phyloP scores from a whole-genome alignment of 208 protist species.

The Acanthamoeba triangularis region DNA sequence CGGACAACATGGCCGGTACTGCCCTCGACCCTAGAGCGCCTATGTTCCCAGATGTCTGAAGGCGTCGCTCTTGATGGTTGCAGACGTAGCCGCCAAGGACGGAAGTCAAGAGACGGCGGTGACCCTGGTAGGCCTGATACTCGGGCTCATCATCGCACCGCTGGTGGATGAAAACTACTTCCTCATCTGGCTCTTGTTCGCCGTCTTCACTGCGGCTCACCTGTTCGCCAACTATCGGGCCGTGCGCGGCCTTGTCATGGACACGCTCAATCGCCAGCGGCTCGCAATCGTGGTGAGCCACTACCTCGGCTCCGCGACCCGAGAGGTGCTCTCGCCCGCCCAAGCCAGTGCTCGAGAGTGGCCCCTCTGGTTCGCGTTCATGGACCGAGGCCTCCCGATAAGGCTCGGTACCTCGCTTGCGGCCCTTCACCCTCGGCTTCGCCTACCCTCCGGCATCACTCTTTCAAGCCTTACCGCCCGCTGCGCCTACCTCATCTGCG shows the following conservation, averaged over 20 bases:
- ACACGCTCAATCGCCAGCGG: conserved; percentile 80
- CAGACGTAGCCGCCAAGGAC: conserved; percentile 89
- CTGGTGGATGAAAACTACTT: conserved; percentile 33
- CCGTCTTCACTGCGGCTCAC: conserved; percentile 69
- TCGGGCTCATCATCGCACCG: conserved; percentile 44
- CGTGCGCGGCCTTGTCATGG: conserved; percentile 78
- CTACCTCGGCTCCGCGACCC: neutral
- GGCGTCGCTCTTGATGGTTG: neutral
- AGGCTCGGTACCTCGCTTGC: neutral
- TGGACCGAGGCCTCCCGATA: neutral
- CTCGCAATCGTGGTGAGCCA: conserved; percentile 6
- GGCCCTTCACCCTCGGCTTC: neutral
- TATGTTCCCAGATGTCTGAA: neutral
- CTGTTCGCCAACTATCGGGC: conserved; percentile 80
- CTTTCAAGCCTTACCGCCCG: neutral
- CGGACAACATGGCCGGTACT: conserved; percentile 85
- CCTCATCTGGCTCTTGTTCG: conserved; percentile 77
- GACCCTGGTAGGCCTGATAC: conserved; percentile 80
- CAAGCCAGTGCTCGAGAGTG: neutral
- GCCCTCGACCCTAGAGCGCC: neutral
- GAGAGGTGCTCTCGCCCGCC: neutral
- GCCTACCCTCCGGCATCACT: neutral
- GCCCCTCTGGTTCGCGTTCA: conserved; percentile 6
- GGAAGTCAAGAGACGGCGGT: conserved; percentile 89
- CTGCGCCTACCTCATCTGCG: neutral